These are phyloP conservation scores for Apiosordaria backusii DNA, from an alignment of 495 filamentous ascomycete species.

Conservation along the genomic window DNA sequence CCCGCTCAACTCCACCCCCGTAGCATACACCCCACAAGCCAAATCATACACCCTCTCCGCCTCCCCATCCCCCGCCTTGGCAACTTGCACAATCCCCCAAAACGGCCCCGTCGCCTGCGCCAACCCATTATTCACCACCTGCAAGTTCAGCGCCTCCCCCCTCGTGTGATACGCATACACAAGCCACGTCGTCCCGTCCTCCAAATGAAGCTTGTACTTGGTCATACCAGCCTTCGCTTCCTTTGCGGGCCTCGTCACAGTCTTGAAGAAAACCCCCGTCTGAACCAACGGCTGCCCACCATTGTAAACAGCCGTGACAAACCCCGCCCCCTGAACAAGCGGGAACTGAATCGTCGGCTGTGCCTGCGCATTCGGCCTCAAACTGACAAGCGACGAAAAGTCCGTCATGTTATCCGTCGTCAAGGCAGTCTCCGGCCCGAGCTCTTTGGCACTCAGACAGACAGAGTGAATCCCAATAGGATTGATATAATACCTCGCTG, in stretches of 20 bases:
- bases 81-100: conserved; percentile 73
- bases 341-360: conserved; percentile 66
- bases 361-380: conserved; percentile 53
- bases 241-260: conserved; percentile 56
- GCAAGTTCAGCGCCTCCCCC: conserved; percentile 43
- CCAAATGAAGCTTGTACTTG: conserved; percentile 71
- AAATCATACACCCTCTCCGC: conserved; percentile 69
- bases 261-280: conserved; percentile 68
- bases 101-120: conserved; percentile 45
- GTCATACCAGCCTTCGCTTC: conserved; percentile 60
- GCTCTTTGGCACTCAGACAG: conserved; percentile 71
- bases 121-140: conserved; percentile 44
- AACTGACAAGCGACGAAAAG: conserved; percentile 70
- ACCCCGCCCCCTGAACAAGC: conserved; percentile 85
- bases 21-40: conserved; percentile 71
- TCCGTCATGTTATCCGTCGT: conserved; percentile 60
- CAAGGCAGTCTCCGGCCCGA: conserved; percentile 56
- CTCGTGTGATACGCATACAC: conserved; percentile 65
- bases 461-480: conserved; percentile 80
- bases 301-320: conserved; percentile 76
- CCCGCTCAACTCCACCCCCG: conserved; percentile 59
- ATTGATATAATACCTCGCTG: conserved; percentile 69
- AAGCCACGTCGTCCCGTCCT: conserved; percentile 74
- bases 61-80: conserved; percentile 58
- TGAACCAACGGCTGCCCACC: conserved; percentile 66